A percentile compares a stretch with the other conserved stretches of the same genome.
Evolutionary conservation across 1,284 basidiomycete species (phyloP).

Genomic region (Neotropicomus parvogracilis): DNA sequence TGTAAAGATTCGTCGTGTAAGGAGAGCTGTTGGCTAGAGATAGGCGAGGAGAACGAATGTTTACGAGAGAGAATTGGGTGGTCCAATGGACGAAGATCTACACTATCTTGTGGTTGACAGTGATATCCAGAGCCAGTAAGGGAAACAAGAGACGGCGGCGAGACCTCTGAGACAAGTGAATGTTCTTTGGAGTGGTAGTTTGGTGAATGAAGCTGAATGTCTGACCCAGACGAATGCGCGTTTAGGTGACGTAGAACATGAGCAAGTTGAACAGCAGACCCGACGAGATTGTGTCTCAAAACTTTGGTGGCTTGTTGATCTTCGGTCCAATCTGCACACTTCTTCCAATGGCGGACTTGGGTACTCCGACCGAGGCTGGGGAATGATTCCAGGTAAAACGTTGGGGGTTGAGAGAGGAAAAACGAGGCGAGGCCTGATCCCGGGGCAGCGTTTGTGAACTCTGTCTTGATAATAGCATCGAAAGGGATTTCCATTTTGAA

Average conservation of each 20-base stretch:
- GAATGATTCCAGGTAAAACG: conserved; percentile 60
- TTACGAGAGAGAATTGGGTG: conserved; percentile 8
- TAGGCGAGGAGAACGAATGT: conserved; percentile 20
- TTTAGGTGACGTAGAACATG: conserved; percentile 54
- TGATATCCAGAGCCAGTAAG: conserved; percentile 17
- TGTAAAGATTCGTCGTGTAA: conserved; percentile 14
- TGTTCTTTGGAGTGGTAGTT: conserved; percentile 28
- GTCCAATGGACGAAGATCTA: conserved; percentile 10
- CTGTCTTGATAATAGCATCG: conserved; percentile 53
- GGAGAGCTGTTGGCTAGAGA: conserved; percentile 10
- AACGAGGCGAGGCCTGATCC: conserved; percentile 60
- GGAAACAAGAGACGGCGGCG: conserved; percentile 37
- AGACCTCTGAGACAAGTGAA: conserved; percentile 38
- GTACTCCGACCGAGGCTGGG: conserved; percentile 31
- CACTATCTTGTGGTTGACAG: conserved; percentile 15
- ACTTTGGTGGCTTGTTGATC: conserved; percentile 64
- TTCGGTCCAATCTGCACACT: conserved; percentile 75
- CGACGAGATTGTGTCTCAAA: conserved; percentile 63
- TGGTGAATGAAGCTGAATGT: conserved; percentile 38
- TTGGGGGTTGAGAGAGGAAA: conserved; percentile 58
- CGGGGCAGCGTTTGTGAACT: conserved; percentile 53
- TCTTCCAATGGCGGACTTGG: conserved; percentile 53
- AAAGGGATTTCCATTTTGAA: conserved; percentile 85
- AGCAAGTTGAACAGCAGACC: conserved; percentile 58
- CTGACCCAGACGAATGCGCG: conserved; percentile 35